Evolutionary conservation across 139 green algal genomes (phyloP).

Genomic region (Coelastrella sp.): DNA sequence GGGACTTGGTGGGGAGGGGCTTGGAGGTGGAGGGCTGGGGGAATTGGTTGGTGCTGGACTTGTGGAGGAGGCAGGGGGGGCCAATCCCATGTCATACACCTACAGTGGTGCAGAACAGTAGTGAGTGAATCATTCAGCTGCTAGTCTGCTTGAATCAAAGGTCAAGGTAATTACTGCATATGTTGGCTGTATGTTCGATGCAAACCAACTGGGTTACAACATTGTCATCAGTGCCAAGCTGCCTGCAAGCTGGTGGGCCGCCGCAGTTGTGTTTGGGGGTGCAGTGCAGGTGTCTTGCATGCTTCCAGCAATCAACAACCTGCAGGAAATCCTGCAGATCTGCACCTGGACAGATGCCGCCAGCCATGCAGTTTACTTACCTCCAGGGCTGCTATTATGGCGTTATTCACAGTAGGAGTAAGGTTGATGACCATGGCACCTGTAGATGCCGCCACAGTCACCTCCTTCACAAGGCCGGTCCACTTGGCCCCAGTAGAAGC

Average conservation of each 20-base stretch:
- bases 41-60: neutral
- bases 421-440: neutral
- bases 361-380: neutral
- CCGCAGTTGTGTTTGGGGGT: no score
- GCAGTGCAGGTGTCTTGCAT: no score
- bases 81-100: constrained; percentile 3
- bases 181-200: no score
- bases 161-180: no score
- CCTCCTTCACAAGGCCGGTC: neutral
- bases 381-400: neutral
- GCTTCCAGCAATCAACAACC: no score
- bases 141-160: no score
- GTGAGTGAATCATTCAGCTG: no score
- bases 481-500: neutral
- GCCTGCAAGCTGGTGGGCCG: no score
- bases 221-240: no score
- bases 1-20: neutral
- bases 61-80: neutral
- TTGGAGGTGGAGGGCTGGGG: neutral
- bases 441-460: neutral
- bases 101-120: neutral
- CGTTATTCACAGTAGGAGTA: neutral
- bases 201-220: no score
- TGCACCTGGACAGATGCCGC: no score
- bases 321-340: no score